Evolutionary conservation across 2,329 filamentous ascomycete genomes (phyloP).

Genomic region (Stagonosporopsis cucurbitacearum): DNA sequence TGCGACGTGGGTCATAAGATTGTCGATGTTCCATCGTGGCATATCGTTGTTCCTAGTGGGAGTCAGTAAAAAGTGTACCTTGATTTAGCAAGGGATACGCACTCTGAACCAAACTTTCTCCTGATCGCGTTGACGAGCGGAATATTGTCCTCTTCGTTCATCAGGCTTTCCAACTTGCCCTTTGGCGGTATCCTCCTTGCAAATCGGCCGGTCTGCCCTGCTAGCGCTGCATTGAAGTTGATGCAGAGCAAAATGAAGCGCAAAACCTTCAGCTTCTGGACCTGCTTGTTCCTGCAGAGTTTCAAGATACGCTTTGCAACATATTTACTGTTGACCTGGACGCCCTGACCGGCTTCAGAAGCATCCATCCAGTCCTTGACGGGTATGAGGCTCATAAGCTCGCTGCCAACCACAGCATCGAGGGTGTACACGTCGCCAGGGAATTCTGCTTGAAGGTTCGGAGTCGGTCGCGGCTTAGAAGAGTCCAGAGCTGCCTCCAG

Average conservation of each 20-base stretch:
- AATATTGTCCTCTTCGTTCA: slow-evolving; percentile 49
- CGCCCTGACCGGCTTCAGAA: slow-evolving; percentile 63
- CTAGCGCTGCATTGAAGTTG: slow-evolving; percentile 54
- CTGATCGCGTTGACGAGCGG: slow-evolving; percentile 50
- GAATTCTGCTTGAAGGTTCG: slow-evolving; percentile 70
- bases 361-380: slow-evolving; percentile 78
- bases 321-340: slow-evolving; percentile 66
- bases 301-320: slow-evolving; percentile 69
- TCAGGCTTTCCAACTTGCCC: slow-evolving; percentile 71
- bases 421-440: slow-evolving; percentile 77
- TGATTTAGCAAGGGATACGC: slow-evolving; percentile 11
- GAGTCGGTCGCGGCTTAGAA: slow-evolving; percentile 74
- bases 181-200: slow-evolving; percentile 62
- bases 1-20: slow-evolving; percentile 75
- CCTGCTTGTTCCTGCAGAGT: slow-evolving; percentile 61
- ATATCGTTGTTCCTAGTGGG: slow-evolving; percentile 56
- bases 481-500: slow-evolving; percentile 69
- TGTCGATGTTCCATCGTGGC: slow-evolving; percentile 73
- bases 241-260: slow-evolving; percentile 58
- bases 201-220: slow-evolving; percentile 40
- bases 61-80: slow-evolving; percentile 18
- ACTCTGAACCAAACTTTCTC: slow-evolving; percentile 65
- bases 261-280: slow-evolving; percentile 56
- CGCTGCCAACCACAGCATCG: slow-evolving; percentile 68
- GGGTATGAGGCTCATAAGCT: slow-evolving; percentile 70